Percentiles rank a stretch among this genome's conserved stretches.
Conservation (phyloP, 495 filamentous ascomycete species). For the Alectoria sarmentosa region DNA sequence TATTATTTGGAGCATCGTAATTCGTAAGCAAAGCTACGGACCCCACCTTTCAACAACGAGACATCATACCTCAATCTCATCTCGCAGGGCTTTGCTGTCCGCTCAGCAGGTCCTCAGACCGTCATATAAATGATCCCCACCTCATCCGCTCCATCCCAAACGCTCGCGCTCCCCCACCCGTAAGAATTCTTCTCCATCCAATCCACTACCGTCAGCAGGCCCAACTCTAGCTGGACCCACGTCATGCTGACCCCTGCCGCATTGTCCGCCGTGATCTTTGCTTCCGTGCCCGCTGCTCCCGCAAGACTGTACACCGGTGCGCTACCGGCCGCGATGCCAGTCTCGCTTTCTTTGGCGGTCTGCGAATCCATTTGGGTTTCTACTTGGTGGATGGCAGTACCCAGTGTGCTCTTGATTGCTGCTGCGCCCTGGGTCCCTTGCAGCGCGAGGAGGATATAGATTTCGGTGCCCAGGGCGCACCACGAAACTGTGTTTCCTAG, state of each 20-base stretch:
- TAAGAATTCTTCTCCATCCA: not conserved
- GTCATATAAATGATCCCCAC: not conserved
- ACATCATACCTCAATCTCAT: too few species aligned
- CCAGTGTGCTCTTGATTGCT: not conserved
- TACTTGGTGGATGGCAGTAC: not conserved
- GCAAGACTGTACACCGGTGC: conserved; percentile 1
- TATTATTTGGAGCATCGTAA: too few species aligned
- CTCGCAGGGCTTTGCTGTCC: too few species aligned
- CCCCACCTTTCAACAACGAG: too few species aligned
- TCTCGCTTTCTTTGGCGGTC: not conserved
- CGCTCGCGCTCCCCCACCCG: not conserved
- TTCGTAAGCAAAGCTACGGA: too few species aligned
- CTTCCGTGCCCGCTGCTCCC: not conserved
- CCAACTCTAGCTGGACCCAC: not conserved
- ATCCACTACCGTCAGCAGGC: not conserved
- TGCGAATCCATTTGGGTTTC: not conserved
- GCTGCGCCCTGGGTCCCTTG: not conserved
- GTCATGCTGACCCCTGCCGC: not conserved
- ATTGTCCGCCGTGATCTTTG: not conserved
- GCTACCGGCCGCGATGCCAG: not conserved
- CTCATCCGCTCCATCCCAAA: not conserved
- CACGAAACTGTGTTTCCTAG: not conserved
- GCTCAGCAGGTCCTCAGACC: not conserved
- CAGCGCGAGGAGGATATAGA: not conserved
- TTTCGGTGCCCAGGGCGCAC: not conserved